These are phyloP conservation scores for Plantago rigida DNA, from an alignment of 305 asterid genomes.

Conservation along the genomic window DNA sequence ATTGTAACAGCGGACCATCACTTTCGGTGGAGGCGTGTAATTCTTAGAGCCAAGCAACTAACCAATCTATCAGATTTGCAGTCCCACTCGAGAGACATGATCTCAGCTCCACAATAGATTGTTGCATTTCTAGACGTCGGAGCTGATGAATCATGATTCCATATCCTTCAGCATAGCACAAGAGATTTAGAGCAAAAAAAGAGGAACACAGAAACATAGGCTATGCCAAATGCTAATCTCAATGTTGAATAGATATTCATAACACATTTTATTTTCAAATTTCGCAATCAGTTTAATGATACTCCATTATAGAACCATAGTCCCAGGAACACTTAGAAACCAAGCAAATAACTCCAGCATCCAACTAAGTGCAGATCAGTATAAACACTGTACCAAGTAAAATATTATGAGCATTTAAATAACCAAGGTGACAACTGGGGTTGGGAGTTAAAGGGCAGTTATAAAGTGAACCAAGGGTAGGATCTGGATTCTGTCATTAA, in stretches of 20 bases:
- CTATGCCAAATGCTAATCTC: constrained; percentile 15
- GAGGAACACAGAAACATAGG: constrained; percentile 15
- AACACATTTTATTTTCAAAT: too few relatives aligned
- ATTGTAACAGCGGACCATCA: constrained; percentile 16
- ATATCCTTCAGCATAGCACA: constrained; percentile 56
- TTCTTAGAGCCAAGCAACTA: constrained; percentile 23
- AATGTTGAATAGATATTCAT: background rate
- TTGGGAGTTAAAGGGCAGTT: too few relatives aligned
- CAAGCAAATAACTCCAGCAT: background rate
- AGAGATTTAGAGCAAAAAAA: constrained; percentile 21
- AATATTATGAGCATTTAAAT: background rate
- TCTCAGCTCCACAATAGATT: constrained; percentile 89
- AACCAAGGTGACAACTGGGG: too few relatives aligned
- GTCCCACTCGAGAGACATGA: constrained; percentile 97
- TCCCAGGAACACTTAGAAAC: background rate
- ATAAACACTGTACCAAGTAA: too few relatives aligned
- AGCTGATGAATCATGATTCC: constrained; percentile 81
- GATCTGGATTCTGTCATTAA: too few relatives aligned
- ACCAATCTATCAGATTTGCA: constrained; percentile 96
- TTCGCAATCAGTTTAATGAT: too few relatives aligned
- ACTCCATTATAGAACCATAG: too few relatives aligned
- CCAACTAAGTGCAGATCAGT: too few relatives aligned
- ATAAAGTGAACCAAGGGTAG: too few relatives aligned
- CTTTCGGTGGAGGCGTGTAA: constrained; percentile 15
- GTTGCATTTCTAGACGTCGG: constrained; percentile 92